These are phyloP conservation scores for Elsinoe necatrix DNA, from an alignment of 2,329 filamentous ascomycete species.

Conservation along the genomic window DNA sequence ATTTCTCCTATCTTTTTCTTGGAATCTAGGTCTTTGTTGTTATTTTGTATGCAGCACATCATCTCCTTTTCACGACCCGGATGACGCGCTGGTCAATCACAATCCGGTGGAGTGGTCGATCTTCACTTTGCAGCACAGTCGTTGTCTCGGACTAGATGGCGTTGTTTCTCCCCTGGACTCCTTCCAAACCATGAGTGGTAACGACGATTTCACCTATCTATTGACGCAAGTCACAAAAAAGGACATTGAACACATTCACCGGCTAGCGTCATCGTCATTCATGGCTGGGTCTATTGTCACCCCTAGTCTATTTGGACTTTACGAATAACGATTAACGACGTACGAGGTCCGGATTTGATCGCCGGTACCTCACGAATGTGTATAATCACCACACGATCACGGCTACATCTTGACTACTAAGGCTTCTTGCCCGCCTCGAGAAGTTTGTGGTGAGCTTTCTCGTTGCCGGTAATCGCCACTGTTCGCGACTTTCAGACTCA, in stretches of 20 bases:
- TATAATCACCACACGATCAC: conserved; percentile 3
- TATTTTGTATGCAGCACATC: neutral
- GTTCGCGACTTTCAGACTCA: neutral
- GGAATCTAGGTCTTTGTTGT: neutral
- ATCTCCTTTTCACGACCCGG: neutral
- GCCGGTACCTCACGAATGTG: neutral
- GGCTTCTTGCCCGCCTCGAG: neutral
- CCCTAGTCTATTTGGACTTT: neutral
- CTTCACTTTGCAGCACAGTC: too few species aligned
- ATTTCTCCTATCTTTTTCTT: neutral
- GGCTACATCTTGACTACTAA: neutral
- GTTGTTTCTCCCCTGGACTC: neutral
- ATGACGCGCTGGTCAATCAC: neutral
- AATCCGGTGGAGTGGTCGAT: too few species aligned
- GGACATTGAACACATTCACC: neutral
- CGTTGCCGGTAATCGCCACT: neutral
- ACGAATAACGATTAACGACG: conserved; percentile 1
- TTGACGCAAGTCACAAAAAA: neutral
- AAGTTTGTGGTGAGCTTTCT: neutral
- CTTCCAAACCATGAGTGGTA: neutral
- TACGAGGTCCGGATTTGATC: conserved; percentile 5
- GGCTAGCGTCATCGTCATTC: neutral
- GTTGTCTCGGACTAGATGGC: too few species aligned
- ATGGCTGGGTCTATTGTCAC: neutral
- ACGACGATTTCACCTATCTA: neutral